Evolutionary conservation across 2,329 filamentous ascomycete genomes (phyloP).

Genomic region (Neonectria punicea): DNA sequence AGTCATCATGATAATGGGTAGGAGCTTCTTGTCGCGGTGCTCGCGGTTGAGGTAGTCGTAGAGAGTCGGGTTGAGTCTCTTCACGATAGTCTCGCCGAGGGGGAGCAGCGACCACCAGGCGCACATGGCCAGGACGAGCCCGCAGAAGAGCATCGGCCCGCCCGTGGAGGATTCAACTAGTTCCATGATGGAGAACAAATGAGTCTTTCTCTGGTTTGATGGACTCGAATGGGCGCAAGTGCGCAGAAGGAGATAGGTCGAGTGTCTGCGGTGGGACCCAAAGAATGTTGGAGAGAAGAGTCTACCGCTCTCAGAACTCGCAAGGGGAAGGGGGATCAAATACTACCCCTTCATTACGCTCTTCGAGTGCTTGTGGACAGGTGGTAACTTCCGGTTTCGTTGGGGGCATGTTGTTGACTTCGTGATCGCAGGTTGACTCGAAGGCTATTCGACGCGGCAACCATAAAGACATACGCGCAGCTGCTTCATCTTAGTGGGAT

Average conservation of each 20-base stretch:
- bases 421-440: neutral
- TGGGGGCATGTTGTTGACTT: conserved; percentile 3
- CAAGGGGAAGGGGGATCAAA: neutral
- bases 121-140: conserved; percentile 28
- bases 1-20: conserved; percentile 29
- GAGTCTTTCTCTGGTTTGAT: neutral
- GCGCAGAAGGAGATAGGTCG: neutral
- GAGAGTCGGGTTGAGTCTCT: conserved; percentile 15
- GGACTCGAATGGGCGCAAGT: neutral
- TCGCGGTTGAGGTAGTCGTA: conserved; percentile 29
- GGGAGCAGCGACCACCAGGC: conserved; percentile 37
- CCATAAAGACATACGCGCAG: neutral
- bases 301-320: too few relatives aligned
- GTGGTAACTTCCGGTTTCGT: neutral
- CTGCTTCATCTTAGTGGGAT: neutral
- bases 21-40: conserved; percentile 28
- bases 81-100: conserved; percentile 24
- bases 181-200: neutral
- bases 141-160: conserved; percentile 31
- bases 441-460: neutral
- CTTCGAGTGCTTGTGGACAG: too few relatives aligned
- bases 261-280: neutral
- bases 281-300: neutral
- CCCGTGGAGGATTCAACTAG: neutral
- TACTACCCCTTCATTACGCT: neutral